phyloP scores from a whole-genome alignment of 2,329 filamentous ascomycete species.

The Cryphonectria carpinicola region DNA sequence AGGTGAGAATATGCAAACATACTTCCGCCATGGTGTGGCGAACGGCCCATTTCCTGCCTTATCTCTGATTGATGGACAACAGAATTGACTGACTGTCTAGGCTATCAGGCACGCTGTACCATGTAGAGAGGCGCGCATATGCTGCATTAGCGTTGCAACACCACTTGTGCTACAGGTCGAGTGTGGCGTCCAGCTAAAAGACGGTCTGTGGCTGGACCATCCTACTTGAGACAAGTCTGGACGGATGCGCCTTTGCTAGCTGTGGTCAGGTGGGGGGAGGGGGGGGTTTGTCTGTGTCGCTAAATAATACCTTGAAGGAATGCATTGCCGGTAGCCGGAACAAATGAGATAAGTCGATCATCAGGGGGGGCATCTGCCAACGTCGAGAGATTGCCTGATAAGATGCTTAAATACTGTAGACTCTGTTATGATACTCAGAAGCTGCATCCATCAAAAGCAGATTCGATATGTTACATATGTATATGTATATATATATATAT shows the following conservation, averaged over 20 bases:
- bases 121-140: neutral
- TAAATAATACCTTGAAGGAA: neutral
- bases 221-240: neutral
- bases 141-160: slow-evolving; percentile 1
- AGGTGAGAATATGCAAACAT: neutral
- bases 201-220: neutral
- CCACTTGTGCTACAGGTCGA: neutral
- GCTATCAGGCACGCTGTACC: neutral
- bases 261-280: neutral
- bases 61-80: neutral
- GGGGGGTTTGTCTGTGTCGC: neutral
- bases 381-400: neutral
- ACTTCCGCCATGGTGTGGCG: neutral
- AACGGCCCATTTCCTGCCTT: neutral
- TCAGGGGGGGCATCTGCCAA: neutral
- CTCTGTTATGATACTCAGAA: neutral
- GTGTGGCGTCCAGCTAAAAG: neutral
- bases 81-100: neutral
- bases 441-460: neutral
- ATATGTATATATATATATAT: no score
- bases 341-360: neutral
- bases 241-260: no score
- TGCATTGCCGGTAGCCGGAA: neutral
- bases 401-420: neutral
- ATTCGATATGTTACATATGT: neutral